Conservation (phyloP, 2,329 filamentous ascomycete species). For the Calonectria pseudoturangicola region DNA sequence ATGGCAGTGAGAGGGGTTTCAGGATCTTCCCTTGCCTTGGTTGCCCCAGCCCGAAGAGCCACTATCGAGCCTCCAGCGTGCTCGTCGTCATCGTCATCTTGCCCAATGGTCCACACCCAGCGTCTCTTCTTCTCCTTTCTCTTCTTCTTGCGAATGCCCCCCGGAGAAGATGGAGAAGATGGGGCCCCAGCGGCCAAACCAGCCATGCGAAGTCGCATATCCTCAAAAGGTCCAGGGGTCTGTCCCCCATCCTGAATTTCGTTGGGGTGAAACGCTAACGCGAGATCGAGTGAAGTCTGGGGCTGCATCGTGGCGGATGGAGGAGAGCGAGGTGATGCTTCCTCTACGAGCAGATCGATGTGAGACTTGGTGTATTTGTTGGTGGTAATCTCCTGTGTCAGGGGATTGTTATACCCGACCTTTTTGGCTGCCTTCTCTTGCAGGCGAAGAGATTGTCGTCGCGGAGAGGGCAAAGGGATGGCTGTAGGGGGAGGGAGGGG, state of each 20-base stretch:
- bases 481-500: conserved; percentile 74
- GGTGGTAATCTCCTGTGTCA: conserved; percentile 78
- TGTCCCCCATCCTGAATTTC: conserved; percentile 77
- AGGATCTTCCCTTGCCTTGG: conserved; percentile 47
- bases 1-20: conserved; percentile 52
- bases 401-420: conserved; percentile 77
- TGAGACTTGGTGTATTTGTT: conserved; percentile 78
- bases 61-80: conserved; percentile 65
- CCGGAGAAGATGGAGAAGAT: conserved; percentile 62
- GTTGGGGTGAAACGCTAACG: conserved; percentile 71
- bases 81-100: conserved; percentile 68
- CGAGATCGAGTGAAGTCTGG: conserved; percentile 68
- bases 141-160: conserved; percentile 72
- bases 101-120: conserved; percentile 80
- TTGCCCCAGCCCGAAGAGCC: conserved; percentile 60
- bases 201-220: conserved; percentile 76
- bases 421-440: conserved; percentile 73
- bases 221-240: conserved; percentile 78
- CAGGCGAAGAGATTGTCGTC: conserved; percentile 72
- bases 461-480: conserved; percentile 70
- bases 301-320: conserved; percentile 56
- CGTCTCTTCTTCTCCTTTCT: conserved; percentile 76
- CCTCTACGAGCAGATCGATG: conserved; percentile 77
- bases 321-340: conserved; percentile 70
- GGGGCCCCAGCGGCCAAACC: conserved; percentile 66